Evolutionary conservation across 163 green algal species (phyloP).

Genomic region (Chloroidium sp.): DNA sequence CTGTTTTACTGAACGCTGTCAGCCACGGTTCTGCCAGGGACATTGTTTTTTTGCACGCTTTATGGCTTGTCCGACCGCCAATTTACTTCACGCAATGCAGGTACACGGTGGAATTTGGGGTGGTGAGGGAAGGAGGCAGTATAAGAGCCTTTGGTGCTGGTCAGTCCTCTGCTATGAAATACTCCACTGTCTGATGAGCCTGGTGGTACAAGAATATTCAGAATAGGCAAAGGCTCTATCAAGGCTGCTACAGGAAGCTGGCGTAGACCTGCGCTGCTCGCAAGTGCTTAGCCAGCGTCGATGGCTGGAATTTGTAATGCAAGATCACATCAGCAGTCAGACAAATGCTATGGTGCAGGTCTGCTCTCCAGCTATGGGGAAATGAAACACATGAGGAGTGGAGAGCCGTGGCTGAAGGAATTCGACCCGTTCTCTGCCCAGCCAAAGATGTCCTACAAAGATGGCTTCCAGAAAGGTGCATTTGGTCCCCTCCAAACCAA

Average conservation of each 20-base stretch:
- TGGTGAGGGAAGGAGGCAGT: conserved; percentile 52
- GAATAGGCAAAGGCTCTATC: background rate
- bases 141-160: conserved; percentile 78
- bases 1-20: too few species aligned
- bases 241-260: background rate
- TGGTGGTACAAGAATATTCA: background rate
- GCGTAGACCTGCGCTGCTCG: too few species aligned
- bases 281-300: too few species aligned
- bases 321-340: background rate
- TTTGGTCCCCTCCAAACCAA: too few species aligned
- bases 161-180: background rate
- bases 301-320: too few species aligned
- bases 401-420: conserved; percentile 31
- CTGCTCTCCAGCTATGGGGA: conserved; percentile 81
- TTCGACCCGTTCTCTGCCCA: conserved; percentile 73
- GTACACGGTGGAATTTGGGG: conserved; percentile 92
- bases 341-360: conserved; percentile 20
- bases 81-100: conserved; percentile 4
- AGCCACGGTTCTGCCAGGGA: conserved; percentile 13
- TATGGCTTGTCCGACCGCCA: too few species aligned
- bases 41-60: too few species aligned
- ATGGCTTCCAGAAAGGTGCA: conserved; percentile 54
- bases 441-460: conserved; percentile 64
- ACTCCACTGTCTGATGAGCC: background rate
- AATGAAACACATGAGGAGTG: conserved; percentile 72